These are phyloP conservation scores for Lolium perenne DNA, from an alignment of 176 grass and related monocot species.

Conservation along the genomic window DNA sequence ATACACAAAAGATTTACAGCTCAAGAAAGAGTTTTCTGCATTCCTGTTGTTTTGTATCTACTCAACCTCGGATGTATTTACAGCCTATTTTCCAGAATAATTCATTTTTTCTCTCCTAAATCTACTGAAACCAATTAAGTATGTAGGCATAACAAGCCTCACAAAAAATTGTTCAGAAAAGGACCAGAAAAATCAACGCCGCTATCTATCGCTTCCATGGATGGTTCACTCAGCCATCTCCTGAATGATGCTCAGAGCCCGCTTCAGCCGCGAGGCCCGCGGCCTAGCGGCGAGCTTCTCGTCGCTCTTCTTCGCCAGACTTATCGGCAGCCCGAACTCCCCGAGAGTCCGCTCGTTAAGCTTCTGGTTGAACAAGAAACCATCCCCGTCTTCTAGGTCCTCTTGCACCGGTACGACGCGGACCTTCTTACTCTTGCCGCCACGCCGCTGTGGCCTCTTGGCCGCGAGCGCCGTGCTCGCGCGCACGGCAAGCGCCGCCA, in stretches of 20 bases:
- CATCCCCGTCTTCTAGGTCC: not conserved
- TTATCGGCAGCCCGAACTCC: not conserved
- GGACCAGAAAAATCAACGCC: not conserved
- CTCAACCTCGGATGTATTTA: not conserved
- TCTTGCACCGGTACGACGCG: constrained; percentile 42
- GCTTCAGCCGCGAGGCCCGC: constrained; percentile 30
- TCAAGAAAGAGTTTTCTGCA: not conserved
- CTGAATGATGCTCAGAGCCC: constrained; percentile 50
- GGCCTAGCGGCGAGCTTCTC: constrained; percentile 22
- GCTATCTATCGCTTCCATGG: constrained; percentile 3
- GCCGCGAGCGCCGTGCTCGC: constrained; percentile 51
- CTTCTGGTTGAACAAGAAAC: constrained; percentile 38
- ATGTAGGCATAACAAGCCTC: not conserved
- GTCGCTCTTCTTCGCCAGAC: not conserved
- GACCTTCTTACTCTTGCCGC: constrained; percentile 22
- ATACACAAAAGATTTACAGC: too few species aligned
- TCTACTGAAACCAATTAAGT: not conserved
- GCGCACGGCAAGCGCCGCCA: constrained; percentile 61
- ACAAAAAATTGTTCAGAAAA: not conserved
- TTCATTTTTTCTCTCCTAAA: not conserved
- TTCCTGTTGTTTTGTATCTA: constrained; percentile 1
- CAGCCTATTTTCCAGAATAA: not conserved
- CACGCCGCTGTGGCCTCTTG: not conserved
- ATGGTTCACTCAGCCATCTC: constrained; percentile 46
- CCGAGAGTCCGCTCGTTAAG: constrained; percentile 58